Evolutionary conservation across 2,329 filamentous ascomycete genomes (phyloP), one percentile per base, ranked within the genome.

Genomic region (Cladosporium sp.): DNA sequence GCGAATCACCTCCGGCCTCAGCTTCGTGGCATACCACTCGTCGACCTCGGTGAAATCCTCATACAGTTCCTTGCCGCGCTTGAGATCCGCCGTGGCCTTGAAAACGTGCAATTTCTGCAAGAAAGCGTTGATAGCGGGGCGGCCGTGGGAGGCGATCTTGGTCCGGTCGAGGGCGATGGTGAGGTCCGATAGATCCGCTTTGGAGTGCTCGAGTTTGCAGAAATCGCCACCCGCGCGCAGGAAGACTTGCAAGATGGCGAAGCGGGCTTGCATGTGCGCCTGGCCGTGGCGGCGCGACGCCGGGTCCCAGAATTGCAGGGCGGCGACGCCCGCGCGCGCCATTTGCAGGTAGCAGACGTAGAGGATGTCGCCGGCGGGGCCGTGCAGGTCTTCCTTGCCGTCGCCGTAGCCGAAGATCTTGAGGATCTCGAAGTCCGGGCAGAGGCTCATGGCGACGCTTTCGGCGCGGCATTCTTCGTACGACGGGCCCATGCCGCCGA

Each of bases 401-500:
- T 94, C 79, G 22, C 90, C 91, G 53, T 92, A 93, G 20, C 91
- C 91, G 60, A 97, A 97, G 63, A 96, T 92, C 66, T 90, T 80
- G 16, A 97, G 78, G 43, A 94, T 88, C 9, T 82, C 78, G 64
- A 95, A 95, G 62, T 96, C 91, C 69, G 91, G 95, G 63, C 84
- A 82, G 4, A 97, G 76, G 36, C 83, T 84, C 90, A 96, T 95
- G 45, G 91, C 92, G 9, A 96, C 91, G 61, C 90, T 86, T 67
- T 97, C 92, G 4, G 92, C 92, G 49, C 92, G 84, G 67, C 92
- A 97, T 69, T 97, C 92, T 70, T 97, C 92, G 63, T 95, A 96
- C 13, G 85, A 88, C 3, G 86, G 88, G 32, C 91, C 89, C 56
- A 94, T 82, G 53, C 86, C 82, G 20, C 91, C 90, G 63, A 97